These are phyloP conservation scores for Syzygium malaccense DNA, from an alignment of 441 rosid species.

Conservation along the genomic window DNA sequence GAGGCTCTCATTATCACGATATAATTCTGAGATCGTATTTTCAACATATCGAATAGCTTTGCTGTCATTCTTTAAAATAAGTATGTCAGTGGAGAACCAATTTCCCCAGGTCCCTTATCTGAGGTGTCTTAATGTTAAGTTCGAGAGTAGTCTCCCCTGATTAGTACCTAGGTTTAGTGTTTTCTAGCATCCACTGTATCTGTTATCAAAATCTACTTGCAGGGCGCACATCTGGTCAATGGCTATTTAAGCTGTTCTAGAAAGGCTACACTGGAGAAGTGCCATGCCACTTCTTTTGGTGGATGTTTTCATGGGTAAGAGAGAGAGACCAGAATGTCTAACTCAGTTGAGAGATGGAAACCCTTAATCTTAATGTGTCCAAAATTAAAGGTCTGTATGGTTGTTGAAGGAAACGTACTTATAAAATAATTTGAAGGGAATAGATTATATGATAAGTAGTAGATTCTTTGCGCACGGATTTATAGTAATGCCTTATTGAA, in stretches of 20 bases:
- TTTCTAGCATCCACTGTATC: background rate
- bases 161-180: background rate
- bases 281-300: background rate
- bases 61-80: background rate
- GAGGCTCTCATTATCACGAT: background rate
- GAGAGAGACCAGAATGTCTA: background rate
- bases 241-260: too few relatives aligned
- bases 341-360: background rate
- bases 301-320: background rate
- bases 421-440: background rate
- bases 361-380: background rate
- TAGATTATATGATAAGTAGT: background rate
- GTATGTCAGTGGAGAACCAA: background rate
- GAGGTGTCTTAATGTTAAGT: background rate
- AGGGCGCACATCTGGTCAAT: background rate
- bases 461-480: background rate
- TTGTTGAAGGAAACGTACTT: background rate
- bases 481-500: background rate
- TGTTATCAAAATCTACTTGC: background rate
- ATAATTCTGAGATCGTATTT: background rate
- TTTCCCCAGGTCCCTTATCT: background rate
- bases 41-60: background rate
- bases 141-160: background rate
- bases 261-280: background rate
- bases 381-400: background rate